Percentiles rank a stretch among this genome's conserved stretches.
Evolutionary conservation across 768 basidiomycete species (phyloP).

Genomic region (Russula emetica): DNA sequence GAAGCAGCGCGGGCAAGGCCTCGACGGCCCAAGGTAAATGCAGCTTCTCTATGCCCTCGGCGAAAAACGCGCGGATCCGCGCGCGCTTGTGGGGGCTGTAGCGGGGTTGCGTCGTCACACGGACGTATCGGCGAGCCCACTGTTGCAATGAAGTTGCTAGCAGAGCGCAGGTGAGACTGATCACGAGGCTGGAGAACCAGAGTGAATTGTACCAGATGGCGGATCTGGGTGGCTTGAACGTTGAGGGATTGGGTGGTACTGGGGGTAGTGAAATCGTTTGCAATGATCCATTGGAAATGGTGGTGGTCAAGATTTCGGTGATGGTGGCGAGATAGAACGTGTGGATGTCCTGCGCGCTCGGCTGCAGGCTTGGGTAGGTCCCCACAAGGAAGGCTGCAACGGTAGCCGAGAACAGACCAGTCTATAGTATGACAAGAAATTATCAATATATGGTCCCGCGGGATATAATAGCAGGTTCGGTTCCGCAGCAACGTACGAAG

Average conservation of each 20-base stretch:
- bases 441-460: not conserved
- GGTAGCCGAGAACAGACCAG: constrained; percentile 23
- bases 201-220: constrained; percentile 20
- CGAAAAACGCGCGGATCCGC: constrained; percentile 20
- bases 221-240: constrained; percentile 8
- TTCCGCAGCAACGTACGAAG: constrained; percentile 16
- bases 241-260: not conserved
- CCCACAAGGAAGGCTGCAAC: constrained; percentile 15
- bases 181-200: constrained; percentile 20
- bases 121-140: constrained; percentile 22
- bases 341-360: constrained; percentile 10
- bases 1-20: constrained; percentile 37
- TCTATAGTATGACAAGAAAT: constrained; percentile 5
- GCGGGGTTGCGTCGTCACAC: constrained; percentile 18
- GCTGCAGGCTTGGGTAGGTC: constrained; percentile 21
- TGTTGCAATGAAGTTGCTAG: constrained; percentile 20
- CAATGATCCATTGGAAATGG: constrained; percentile 5
- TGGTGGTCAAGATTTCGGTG: constrained; percentile 4
- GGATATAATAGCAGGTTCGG: not conserved
- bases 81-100: constrained; percentile 21
- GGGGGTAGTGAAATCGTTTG: constrained; percentile 1
- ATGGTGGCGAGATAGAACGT: constrained; percentile 21
- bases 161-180: constrained; percentile 20
- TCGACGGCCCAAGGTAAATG: constrained; percentile 17
- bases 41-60: constrained; percentile 17